These are phyloP conservation scores for Endocalyx cinctus DNA, from an alignment of 2,329 filamentous ascomycete genomes.

Conservation along the genomic window DNA sequence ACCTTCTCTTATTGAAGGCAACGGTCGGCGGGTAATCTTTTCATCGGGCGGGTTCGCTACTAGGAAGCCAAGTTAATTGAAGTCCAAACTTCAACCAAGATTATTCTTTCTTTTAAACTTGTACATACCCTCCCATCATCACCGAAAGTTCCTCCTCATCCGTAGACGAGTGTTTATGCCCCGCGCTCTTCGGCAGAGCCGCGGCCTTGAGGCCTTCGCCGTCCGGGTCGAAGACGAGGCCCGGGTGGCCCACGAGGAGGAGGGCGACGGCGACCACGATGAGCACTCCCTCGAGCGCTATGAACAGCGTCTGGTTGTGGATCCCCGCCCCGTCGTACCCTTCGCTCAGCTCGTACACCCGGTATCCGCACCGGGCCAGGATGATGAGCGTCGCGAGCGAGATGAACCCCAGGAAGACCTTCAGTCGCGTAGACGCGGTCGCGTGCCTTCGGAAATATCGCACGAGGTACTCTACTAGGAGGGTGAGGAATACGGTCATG, in stretches of 20 bases:
- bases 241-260: conserved; percentile 38
- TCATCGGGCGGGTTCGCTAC: too few relatives aligned
- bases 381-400: conserved; percentile 49
- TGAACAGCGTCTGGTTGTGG: conserved; percentile 40
- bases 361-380: conserved; percentile 52
- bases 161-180: too few relatives aligned
- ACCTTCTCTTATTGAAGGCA: too few relatives aligned
- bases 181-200: too few relatives aligned
- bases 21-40: too few relatives aligned
- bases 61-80: too few relatives aligned
- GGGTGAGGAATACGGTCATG: conserved; percentile 46
- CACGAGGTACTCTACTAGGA: conserved; percentile 40
- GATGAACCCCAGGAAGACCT: conserved; percentile 47
- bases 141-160: too few relatives aligned
- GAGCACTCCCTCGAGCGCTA: conserved; percentile 41
- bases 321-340: conserved; percentile 52
- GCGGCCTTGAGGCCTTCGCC: too few relatives aligned
- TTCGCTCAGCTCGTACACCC: conserved; percentile 53
- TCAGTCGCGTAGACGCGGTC: conserved; percentile 28
- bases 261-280: conserved; percentile 32
- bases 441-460: conserved; percentile 17
- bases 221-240: conserved; percentile 36
- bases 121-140: too few relatives aligned
- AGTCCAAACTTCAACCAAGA: too few relatives aligned
- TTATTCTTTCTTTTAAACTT: too few relatives aligned